Evolutionary conservation across 2,329 filamentous ascomycete genomes (phyloP), one percentile per base, ranked within the genome.

Genomic region (Ascomycota sp.): DNA sequence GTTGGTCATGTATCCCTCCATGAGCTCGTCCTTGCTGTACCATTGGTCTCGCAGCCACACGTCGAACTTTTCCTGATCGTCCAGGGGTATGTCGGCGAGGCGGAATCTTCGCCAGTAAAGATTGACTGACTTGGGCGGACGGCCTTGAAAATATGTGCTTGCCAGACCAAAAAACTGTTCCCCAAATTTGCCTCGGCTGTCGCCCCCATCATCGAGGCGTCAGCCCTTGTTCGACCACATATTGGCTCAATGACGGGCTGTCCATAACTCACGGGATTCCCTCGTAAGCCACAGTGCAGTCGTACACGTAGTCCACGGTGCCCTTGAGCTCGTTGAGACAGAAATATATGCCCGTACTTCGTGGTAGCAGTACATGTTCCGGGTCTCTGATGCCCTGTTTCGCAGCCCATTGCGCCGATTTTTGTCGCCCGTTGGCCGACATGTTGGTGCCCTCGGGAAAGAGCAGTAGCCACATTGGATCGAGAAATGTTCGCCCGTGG

Each of bases 271-370:
- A 86, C 75, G 80, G 79, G 26, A 93, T 69, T 10, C 89, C 86
- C 52, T 94, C 86, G 46, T 98, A 98, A 4, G 82, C 85, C 33
- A 98, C 75, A 0, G 89, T 95, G 51, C 85, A 94, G 52, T 92
- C 82, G 42, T 92, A 92, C 1, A 92, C 59, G 55, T 80, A 91
- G 8, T 89, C 77, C 0, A 85, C 70, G 0, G 74, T 75, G 7
- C 65, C 68, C 41, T 69, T 69, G 10, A 92, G 57, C 49, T 91
- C 74, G 36, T 74, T 73, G 26, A 92, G 53, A 41, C 78, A 85
- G 44, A 83, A 91, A 38, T 69, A 76, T 36, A 78, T 66, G 29
- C 82, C 82, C 0, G 80, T 89, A 47, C 78, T 83, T 30, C 82
- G 64, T 1, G 82, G 82, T 2, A 91, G 54, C 39, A 92, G 63